Base-by-base conservation (phyloP, 1,139 yeast genomes). In the Meyerozyma sp. region DNA sequence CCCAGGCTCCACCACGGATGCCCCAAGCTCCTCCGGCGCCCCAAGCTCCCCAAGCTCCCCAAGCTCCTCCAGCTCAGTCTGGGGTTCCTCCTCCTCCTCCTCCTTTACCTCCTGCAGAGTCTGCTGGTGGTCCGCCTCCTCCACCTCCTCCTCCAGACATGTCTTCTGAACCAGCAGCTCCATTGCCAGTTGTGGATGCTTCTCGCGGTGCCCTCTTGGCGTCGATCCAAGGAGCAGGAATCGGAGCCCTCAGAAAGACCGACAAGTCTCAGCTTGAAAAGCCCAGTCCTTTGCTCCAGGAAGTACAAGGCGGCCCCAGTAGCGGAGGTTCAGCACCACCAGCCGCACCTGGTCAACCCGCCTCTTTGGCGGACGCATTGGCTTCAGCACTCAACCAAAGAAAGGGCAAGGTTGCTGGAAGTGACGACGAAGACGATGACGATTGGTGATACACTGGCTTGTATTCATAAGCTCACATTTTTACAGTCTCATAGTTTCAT, bases 391-490 rank as follows among this genome's bases (percentile, higher is more conserved):
- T 91, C 52, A 85, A 75, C 54, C 79, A 81, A 49, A 77, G 98
- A 56, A 91, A 91, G 66, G 81, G 77, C 29, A 89, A 88, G 59
- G 95, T 91, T 8, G 79, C 90, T 1, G 81, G 77, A 32, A 84
- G 91, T 55, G 96, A 89, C 54, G 95, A 86, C 51, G 97, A 91
- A 52, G 87, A 82, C 49, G 95, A 88, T 48, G 85, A 82, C 49
- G 86, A 81, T 42, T 80, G 84, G 84, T 80, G 63, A 39, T n/a
- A 11, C 18, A 16, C 3, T 3, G 3, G 18, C 18, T 16, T 16
- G 3, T 16, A 16, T 16, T 21, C 23, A 8, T 21, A 21, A 6
- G 3, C 23, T 21, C 5, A 21, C 23, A 21, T 16, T 16, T 3
- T 16, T 16, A 16, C 3, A n/a, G n/a, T 16, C 18, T 16, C 18